Base-by-base conservation (phyloP, 2,329 filamentous ascomycete species). In the Trichoderma sp. region DNA sequence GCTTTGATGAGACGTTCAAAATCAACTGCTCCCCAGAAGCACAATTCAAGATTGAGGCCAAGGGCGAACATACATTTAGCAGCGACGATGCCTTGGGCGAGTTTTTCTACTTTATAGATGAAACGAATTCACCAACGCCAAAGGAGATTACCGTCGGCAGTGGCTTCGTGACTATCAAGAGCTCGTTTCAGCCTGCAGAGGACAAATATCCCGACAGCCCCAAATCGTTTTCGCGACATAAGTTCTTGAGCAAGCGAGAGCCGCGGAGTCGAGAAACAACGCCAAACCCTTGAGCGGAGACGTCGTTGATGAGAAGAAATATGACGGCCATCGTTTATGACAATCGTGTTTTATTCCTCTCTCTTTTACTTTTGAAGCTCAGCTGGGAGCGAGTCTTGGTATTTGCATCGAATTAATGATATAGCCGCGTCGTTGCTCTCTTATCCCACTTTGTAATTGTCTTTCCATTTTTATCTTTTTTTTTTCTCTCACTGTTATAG, bases 61-160 rank as follows among this genome's bases (percentile, higher is more conserved):
- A 94, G 77, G 91, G 94, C 74, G 93, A 97, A 76, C 88, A 91
- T 75, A 92, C 90, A 0, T 95, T 98, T 76, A 91, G 92, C 63
- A 91, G 89, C 69, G 93, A 96, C 77, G 90, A 94, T 68, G 87
- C 90, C 69, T 85, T 99, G 0, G 96, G 96, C 65, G 94, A 98
- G 76, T 88, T 88, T 5, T 78, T 91, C n/a, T 97, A 97, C 81
- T 94, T 96, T 77, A 88, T 99, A n/a, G 93, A 95, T 72, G 95
- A 99, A 77, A 87, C 85, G 1, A 87, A 88, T 2, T 82, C 84
- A 1, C 87, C 87, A 13, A 83, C 85, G 37, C 90, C 95, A 73
- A 96, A 95, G 83, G 84, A 88, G 51, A 81, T 99, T 64, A 86
- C 83, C 39, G 89, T 94, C 30, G 95, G 95, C 14, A 84, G 82